A percentile compares a stretch with the other conserved stretches of the same genome.
Evolutionary conservation across 352 stramenopile genomes (phyloP).

Genomic region (Phytophthora citrophthora): DNA sequence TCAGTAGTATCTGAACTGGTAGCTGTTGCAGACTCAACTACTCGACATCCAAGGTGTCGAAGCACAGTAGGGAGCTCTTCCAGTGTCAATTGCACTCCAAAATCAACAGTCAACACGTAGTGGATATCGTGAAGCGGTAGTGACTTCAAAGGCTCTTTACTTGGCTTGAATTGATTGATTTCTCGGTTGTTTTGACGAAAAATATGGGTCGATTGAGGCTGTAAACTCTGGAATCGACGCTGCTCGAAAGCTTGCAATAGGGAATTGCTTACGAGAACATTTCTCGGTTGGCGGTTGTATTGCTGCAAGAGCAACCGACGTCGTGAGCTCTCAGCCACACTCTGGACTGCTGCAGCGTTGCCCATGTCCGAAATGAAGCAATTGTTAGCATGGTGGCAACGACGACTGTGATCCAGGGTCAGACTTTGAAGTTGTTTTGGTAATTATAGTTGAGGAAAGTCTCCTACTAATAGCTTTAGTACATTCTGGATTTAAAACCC

Average conservation of each 20-base stretch:
- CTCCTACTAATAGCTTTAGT: not conserved
- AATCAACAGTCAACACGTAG: conserved; percentile 38
- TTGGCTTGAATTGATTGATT: not conserved
- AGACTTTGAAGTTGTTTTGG: conserved; percentile 23
- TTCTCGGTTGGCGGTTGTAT: conserved; percentile 34
- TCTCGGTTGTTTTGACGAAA: conserved; percentile 1
- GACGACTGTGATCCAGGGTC: not conserved
- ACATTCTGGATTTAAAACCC: not conserved
- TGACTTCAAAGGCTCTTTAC: conserved; percentile 4
- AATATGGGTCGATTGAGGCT: conserved; percentile 1
- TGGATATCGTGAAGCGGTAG: conserved; percentile 36
- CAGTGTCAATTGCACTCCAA: conserved; percentile 35
- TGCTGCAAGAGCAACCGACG: conserved; percentile 43
- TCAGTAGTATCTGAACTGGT: not conserved
- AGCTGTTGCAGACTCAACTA: conserved; percentile 16
- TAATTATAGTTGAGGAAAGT: conserved; percentile 8
- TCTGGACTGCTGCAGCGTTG: conserved; percentile 42
- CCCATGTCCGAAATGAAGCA: conserved; percentile 32
- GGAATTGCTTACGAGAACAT: conserved; percentile 33
- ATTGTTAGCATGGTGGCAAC: conserved; percentile 11
- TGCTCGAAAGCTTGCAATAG: conserved; percentile 37
- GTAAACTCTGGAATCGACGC: conserved; percentile 19
- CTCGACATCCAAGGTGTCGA: conserved; percentile 34
- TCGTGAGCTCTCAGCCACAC: conserved; percentile 39
- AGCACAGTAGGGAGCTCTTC: conserved; percentile 38